phyloP scores from a whole-genome alignment of 108 stramenopile species.

The Nitzschia palea region DNA sequence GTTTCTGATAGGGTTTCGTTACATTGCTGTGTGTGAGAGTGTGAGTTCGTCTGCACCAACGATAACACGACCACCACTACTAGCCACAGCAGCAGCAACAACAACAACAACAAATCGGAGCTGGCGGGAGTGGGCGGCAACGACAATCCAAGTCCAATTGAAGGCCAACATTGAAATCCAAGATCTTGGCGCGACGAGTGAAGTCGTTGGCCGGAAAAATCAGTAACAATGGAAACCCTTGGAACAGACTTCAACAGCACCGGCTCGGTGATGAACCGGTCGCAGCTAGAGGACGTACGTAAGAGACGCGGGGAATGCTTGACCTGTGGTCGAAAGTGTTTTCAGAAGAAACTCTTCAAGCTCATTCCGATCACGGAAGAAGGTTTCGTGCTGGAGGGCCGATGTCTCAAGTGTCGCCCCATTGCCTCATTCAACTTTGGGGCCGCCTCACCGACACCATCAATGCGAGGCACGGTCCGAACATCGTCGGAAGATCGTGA shows the following conservation, averaged over 20 bases:
- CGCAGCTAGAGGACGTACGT: conserved; percentile 53
- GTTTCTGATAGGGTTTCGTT: no score
- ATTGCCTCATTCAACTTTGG: background rate
- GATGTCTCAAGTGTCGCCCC: conserved; percentile 70
- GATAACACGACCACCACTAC: no score
- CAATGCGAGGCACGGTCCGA: conserved; percentile 14
- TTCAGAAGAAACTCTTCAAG: conserved; percentile 75
- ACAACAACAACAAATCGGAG: no score
- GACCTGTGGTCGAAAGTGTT: conserved; percentile 73
- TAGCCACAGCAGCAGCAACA: no score
- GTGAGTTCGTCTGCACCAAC: no score
- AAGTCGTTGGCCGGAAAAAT: no score
- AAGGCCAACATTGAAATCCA: no score
- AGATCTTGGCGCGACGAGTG: no score
- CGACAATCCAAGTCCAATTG: no score
- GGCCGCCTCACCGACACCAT: background rate
- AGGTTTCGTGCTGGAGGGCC: conserved; percentile 67
- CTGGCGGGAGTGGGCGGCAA: no score
- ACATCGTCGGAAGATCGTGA: conserved; percentile 31
- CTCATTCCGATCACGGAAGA: conserved; percentile 59
- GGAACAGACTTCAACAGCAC: conserved; percentile 67
- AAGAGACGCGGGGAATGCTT: conserved; percentile 72
- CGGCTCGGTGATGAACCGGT: conserved; percentile 65
- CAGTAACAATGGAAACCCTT: conserved; percentile 58
- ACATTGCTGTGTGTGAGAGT: no score